A percentile compares a stretch with the other conserved stretches of the same genome.
These are phyloP conservation scores for Chlamydomonas sphaeroides DNA, from an alignment of 139 green algal genomes.

Conservation along the genomic window DNA sequence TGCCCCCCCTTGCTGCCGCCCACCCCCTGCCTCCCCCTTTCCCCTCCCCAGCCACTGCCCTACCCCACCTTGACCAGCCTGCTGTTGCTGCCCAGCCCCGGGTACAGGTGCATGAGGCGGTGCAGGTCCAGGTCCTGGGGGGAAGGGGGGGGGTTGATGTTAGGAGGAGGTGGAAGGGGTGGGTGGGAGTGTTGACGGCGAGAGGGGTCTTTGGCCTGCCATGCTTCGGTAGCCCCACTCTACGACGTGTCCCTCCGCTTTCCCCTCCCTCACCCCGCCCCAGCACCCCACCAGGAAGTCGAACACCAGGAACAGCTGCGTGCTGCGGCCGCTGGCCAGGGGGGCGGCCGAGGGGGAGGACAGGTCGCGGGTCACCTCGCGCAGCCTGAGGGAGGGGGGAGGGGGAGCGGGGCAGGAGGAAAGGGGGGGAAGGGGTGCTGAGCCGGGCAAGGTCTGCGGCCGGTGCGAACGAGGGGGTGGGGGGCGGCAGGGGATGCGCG, in stretches of 20 bases:
- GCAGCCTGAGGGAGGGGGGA: not conserved
- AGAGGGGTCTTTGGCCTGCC: no score
- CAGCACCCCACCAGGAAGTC: slow-evolving; percentile 49
- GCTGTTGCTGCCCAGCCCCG: not conserved
- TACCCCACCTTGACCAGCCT: slow-evolving; percentile 51
- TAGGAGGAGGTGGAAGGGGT: no score
- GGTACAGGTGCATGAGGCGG: slow-evolving; percentile 55
- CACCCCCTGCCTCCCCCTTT: not conserved
- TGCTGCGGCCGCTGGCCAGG: not conserved
- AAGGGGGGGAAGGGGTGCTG: no score
- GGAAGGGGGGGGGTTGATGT: not conserved
- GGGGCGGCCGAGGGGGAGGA: not conserved
- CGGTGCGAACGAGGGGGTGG: no score
- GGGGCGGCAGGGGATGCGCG: no score
- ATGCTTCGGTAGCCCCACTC: no score
- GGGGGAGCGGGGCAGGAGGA: no score
- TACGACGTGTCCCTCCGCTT: no score
- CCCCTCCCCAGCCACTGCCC: no score
- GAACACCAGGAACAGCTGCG: slow-evolving; percentile 63
- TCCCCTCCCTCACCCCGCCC: not conserved
- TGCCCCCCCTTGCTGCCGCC: no score
- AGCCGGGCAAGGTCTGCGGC: no score
- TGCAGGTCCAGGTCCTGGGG: slow-evolving; percentile 57
- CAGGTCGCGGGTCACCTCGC: slow-evolving; percentile 88
- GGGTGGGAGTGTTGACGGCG: no score